Evolutionary conservation across 768 basidiomycete genomes (phyloP).

Genomic region (Boletellus emodensis): DNA sequence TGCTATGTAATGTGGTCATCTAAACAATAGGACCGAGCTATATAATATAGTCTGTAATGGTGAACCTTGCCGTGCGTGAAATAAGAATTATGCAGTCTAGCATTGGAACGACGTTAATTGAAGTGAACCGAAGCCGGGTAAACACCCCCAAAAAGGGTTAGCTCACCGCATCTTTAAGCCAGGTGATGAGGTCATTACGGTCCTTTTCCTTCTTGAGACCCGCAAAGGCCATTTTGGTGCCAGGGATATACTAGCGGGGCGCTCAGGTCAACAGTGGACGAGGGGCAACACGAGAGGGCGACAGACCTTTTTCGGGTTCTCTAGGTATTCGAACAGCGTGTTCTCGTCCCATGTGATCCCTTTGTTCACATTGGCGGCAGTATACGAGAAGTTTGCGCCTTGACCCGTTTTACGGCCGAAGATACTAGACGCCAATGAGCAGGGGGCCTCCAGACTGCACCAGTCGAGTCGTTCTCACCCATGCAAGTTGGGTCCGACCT

Average conservation of each 20-base stretch:
- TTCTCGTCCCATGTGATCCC: slow-evolving; percentile 80
- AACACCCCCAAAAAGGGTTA: not conserved
- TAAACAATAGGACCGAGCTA: slow-evolving; percentile 33
- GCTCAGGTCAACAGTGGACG: not conserved
- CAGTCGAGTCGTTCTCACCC: slow-evolving; percentile 51
- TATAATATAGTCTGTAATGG: slow-evolving; percentile 25
- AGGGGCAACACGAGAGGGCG: not conserved
- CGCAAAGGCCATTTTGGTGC: slow-evolving; percentile 98
- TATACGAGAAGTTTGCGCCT: slow-evolving; percentile 84
- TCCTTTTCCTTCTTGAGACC: slow-evolving; percentile 99
- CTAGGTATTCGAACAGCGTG: slow-evolving; percentile 93
- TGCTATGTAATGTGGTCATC: slow-evolving; percentile 28
- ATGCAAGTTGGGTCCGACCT: slow-evolving; percentile 94
- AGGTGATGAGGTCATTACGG: slow-evolving; percentile 88
- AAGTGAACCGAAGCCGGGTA: not conserved
- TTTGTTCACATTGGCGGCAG: slow-evolving; percentile 94
- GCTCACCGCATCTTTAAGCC: slow-evolving; percentile 71
- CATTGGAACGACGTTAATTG: not conserved
- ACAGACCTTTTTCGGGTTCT: slow-evolving; percentile 94
- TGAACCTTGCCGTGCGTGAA: slow-evolving; percentile 10
- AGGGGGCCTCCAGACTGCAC: not conserved
- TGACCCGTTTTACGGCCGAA: slow-evolving; percentile 87
- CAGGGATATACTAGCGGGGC: slow-evolving; percentile 76
- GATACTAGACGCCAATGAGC: slow-evolving; percentile 41
- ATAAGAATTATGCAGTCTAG: slow-evolving; percentile 28